A percentile compares a stretch with the other conserved stretches of the same genome.
phyloP scores from a whole-genome alignment of 2,329 filamentous ascomycete species.

The Aspergillus sp. region DNA sequence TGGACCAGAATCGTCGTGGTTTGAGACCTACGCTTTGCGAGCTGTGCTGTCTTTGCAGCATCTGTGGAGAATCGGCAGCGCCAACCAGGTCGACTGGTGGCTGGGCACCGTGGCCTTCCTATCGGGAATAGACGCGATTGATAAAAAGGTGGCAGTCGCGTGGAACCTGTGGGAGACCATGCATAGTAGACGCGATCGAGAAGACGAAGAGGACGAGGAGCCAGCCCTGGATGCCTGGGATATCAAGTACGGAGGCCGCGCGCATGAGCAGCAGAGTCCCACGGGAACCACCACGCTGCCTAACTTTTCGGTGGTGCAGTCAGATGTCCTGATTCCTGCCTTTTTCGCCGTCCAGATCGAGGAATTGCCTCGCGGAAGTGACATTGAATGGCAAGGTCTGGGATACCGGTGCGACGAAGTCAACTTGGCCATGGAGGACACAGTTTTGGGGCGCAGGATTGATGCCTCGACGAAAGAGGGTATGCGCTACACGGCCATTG shows the following conservation, averaged over 20 bases:
- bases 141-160: conserved; percentile 37
- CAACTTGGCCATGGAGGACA: conserved; percentile 17
- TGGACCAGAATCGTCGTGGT: conserved; percentile 16
- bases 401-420: conserved; percentile 51
- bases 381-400: conserved; percentile 80
- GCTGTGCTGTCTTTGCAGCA: conserved; percentile 79
- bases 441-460: conserved; percentile 16
- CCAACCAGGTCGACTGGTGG: conserved; percentile 73
- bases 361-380: conserved; percentile 69
- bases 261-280: conserved; percentile 34
- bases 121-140: conserved; percentile 41
- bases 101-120: conserved; percentile 74
- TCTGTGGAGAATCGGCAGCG: conserved; percentile 76
- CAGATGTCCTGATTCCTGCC: conserved; percentile 53
- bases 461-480: conserved; percentile 24
- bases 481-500: conserved; percentile 30
- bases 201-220: conserved; percentile 51
- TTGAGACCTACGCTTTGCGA: conserved; percentile 55
- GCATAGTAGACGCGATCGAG: conserved; percentile 26
- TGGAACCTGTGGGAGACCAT: conserved; percentile 48
- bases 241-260: conserved; percentile 57
- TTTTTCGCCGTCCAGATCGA: conserved; percentile 75
- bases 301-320: conserved; percentile 27
- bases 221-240: conserved; percentile 49
- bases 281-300: conserved; percentile 22